phyloP scores from a whole-genome alignment of 495 filamentous ascomycete genomes.

The Hypoxylon crocopeplum region DNA sequence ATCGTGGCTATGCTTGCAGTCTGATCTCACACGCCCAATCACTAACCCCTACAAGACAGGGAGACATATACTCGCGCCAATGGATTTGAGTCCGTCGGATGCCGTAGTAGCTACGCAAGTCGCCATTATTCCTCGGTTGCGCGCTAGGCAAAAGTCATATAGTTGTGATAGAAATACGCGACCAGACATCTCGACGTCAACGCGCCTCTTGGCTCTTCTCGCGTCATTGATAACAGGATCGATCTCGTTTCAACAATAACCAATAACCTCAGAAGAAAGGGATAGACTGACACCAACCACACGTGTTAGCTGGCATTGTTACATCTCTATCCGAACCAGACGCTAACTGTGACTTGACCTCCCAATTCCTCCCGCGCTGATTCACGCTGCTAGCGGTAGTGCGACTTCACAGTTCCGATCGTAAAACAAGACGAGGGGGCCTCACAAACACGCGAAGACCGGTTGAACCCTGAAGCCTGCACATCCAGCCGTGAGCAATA shows the following conservation, averaged over 20 bases:
- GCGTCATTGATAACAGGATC: not conserved
- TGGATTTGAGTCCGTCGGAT: constrained; percentile 18
- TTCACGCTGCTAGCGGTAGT: constrained; percentile 11
- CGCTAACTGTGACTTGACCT: not conserved
- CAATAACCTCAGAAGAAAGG: not conserved
- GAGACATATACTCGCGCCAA: constrained; percentile 15
- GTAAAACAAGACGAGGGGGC: not conserved
- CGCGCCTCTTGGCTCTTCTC: not conserved
- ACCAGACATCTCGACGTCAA: constrained; percentile 1
- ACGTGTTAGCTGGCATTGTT: constrained; percentile 1
- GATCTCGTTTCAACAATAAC: not conserved
- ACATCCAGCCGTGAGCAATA: constrained; percentile 10
- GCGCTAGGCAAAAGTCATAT: constrained; percentile 22
- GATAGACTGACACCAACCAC: constrained; percentile 2
- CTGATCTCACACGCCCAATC: constrained; percentile 35
- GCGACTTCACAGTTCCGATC: constrained; percentile 18
- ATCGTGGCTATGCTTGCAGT: constrained; percentile 40
- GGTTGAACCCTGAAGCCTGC: constrained; percentile 9
- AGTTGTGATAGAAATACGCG: constrained; percentile 11
- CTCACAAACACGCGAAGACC: constrained; percentile 2
- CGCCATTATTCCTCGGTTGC: constrained; percentile 15
- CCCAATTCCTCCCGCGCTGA: not conserved
- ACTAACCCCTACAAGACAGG: constrained; percentile 8
- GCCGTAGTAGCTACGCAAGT: constrained; percentile 1
- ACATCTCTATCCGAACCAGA: constrained; percentile 1